Percentiles rank a stretch among this genome's conserved stretches.
Evolutionary conservation across 2,329 filamentous ascomycete species (phyloP).

Genomic region (Xylariaceae sp.): DNA sequence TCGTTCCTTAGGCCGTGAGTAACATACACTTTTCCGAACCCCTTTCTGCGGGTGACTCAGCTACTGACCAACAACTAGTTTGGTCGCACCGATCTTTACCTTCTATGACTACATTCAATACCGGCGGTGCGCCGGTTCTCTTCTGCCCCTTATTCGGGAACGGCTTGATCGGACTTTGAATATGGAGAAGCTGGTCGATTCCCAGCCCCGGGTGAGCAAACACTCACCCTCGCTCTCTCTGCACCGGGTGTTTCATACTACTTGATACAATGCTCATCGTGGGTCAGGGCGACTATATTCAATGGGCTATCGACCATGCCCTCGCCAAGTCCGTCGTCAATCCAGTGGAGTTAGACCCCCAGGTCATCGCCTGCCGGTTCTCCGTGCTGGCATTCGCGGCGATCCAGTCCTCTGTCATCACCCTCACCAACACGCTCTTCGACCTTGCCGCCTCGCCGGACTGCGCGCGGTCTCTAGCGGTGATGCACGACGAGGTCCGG

Average conservation of each 20-base stretch:
- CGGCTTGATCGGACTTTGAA: slow-evolving; percentile 16
- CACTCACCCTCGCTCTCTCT: no score
- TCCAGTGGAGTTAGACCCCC: slow-evolving; percentile 20
- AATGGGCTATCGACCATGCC: slow-evolving; percentile 32
- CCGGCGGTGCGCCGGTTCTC: slow-evolving; percentile 20
- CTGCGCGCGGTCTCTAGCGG: slow-evolving; percentile 15
- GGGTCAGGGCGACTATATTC: slow-evolving; percentile 29
- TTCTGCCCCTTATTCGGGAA: slow-evolving; percentile 26
- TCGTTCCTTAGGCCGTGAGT: slow-evolving; percentile 24
- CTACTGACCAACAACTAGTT: slow-evolving; percentile 9
- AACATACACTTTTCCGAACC: background rate
- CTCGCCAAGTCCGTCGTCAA: slow-evolving; percentile 18
- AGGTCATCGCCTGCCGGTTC: slow-evolving; percentile 26
- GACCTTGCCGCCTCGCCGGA: slow-evolving; percentile 26
- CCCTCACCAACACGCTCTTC: slow-evolving; percentile 29
- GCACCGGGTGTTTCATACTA: background rate
- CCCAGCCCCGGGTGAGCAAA: background rate
- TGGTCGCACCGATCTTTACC: slow-evolving; percentile 23
- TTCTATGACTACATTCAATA: slow-evolving; percentile 26
- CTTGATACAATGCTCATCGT: no score
- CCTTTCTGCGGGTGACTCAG: background rate
- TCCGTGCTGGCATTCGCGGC: slow-evolving; percentile 28
- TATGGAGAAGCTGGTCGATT: slow-evolving; percentile 8
- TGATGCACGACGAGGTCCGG: slow-evolving; percentile 28
- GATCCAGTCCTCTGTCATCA: slow-evolving; percentile 32